phyloP scores from a whole-genome alignment of 2,329 filamentous ascomycete species.

The Neurospora crassa region DNA sequence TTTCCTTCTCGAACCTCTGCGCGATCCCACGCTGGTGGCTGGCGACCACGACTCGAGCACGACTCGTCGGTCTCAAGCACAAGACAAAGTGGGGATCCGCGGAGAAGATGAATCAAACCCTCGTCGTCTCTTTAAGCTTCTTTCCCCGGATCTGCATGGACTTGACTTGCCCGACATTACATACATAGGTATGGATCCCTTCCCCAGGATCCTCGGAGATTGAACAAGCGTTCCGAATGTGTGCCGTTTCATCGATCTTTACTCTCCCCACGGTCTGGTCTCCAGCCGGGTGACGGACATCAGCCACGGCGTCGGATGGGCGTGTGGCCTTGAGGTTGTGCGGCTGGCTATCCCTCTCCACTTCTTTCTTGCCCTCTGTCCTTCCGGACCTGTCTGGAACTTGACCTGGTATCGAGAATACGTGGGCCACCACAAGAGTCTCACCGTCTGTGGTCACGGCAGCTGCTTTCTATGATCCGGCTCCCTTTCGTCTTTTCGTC shows the following conservation, averaged over 20 bases:
- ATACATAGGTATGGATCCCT: not conserved
- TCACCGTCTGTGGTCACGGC: not conserved
- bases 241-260: not conserved
- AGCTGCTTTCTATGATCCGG: not conserved
- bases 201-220: not conserved
- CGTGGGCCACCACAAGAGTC: not conserved
- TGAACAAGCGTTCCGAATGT: not conserved
- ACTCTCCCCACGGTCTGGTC: not conserved
- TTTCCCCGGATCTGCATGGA: not conserved
- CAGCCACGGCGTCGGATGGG: not conserved
- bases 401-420: not conserved
- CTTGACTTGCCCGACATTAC: not conserved
- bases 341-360: not conserved
- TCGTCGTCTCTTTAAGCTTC: not conserved
- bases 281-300: not conserved
- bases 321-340: not conserved
- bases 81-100: not conserved
- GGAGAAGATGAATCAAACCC: not conserved
- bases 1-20: not conserved
- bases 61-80: not conserved
- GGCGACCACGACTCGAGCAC: not conserved
- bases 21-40: not conserved
- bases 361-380: not conserved
- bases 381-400: not conserved
- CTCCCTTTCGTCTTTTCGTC: not conserved